A percentile compares a stretch with the other conserved stretches of the same genome.
Evolutionary conservation across 2,329 filamentous ascomycete genomes (phyloP).

Genomic region (Intubia oerlemansii): DNA sequence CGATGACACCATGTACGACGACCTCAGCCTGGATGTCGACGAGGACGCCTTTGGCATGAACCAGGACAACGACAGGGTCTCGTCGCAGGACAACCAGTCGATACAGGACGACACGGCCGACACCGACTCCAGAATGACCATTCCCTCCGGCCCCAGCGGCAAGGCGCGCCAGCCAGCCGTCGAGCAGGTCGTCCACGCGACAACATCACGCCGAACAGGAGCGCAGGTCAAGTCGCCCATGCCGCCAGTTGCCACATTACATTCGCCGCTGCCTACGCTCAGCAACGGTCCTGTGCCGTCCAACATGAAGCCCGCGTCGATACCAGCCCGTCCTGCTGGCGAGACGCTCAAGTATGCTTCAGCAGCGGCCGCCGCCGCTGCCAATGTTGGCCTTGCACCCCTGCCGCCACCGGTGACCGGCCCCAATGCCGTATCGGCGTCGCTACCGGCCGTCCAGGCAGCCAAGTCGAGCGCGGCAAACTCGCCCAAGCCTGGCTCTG

Average conservation of each 20-base stretch:
- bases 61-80: slow-evolving; percentile 64
- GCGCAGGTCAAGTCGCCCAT: slow-evolving; percentile 84
- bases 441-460: slow-evolving; percentile 22
- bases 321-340: slow-evolving; percentile 65
- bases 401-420: slow-evolving; percentile 81
- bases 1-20: slow-evolving; percentile 89
- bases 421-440: slow-evolving; percentile 16
- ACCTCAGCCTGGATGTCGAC: slow-evolving; percentile 78
- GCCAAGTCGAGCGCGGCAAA: slow-evolving; percentile 30
- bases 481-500: slow-evolving; percentile 26
- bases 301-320: slow-evolving; percentile 79
- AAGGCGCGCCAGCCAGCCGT: slow-evolving; percentile 29
- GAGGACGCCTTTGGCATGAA: slow-evolving; percentile 71
- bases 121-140: slow-evolving; percentile 15
- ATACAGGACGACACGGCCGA: slow-evolving; percentile 64
- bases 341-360: slow-evolving; percentile 94
- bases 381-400: slow-evolving; percentile 79
- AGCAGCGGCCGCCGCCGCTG: slow-evolving; percentile 79
- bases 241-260: slow-evolving; percentile 77
- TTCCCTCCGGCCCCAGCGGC: slow-evolving; percentile 18
- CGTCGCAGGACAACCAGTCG: slow-evolving; percentile 90
- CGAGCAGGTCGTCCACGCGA: slow-evolving; percentile 28
- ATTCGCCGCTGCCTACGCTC: slow-evolving; percentile 44
- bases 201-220: slow-evolving; percentile 49
- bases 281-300: slow-evolving; percentile 29